Percentiles rank a stretch among this genome's conserved stretches.
Conservation (phyloP, 345 rosid genomes). For the Lepidium aucheri region DNA sequence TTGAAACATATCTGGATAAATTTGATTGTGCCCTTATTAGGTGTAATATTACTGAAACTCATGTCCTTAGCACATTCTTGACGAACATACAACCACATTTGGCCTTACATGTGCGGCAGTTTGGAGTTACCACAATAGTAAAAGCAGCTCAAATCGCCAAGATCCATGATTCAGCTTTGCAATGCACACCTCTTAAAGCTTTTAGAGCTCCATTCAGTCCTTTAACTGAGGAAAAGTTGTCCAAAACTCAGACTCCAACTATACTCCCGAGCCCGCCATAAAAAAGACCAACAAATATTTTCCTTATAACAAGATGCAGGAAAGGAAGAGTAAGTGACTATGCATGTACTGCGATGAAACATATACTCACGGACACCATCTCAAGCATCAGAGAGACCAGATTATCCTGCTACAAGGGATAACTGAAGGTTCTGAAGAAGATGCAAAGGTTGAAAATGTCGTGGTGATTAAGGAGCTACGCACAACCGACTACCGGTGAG, state of each 20-base stretch:
- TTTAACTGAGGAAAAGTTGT: too few species aligned
- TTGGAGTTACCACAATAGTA: rapidly evolving
- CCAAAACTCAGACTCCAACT: too few species aligned
- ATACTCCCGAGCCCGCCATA: too few species aligned
- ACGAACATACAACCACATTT: not conserved
- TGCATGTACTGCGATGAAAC: not conserved
- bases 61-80: not conserved
- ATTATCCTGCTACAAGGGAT: too few species aligned
- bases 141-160: not conserved
- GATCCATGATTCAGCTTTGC: too few species aligned
- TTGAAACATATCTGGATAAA: not conserved
- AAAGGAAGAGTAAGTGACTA: not conserved
- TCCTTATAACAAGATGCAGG: not conserved
- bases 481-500: too few species aligned
- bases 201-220: too few species aligned
- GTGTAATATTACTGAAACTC: not conserved
- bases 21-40: not conserved
- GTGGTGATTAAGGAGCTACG: too few species aligned
- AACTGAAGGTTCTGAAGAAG: too few species aligned
- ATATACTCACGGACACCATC: not conserved
- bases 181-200: too few species aligned
- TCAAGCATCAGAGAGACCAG: not conserved
- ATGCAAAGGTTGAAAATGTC: too few species aligned
- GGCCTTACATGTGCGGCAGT: not conserved
- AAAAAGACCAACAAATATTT: too few species aligned